Evolutionary conservation across 2,329 filamentous ascomycete genomes (phyloP).

Genomic region (Hypoxylon sp.): DNA sequence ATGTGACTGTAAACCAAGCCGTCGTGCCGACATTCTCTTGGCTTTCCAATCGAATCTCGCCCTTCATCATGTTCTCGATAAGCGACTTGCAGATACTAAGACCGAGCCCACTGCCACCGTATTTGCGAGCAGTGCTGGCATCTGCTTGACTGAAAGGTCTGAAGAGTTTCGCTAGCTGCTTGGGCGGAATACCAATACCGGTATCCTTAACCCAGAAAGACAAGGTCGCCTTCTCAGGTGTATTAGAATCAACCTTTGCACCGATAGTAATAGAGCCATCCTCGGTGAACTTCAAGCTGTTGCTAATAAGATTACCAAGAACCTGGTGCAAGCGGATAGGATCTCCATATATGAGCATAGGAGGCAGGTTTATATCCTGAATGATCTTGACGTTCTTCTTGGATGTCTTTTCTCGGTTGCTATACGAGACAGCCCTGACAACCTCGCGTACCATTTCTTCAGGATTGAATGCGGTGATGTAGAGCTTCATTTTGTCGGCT

Average conservation of each 20-base stretch:
- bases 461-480: conserved; percentile 76
- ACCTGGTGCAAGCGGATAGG: conserved; percentile 76
- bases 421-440: conserved; percentile 74
- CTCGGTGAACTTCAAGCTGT: conserved; percentile 94
- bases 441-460: conserved; percentile 76
- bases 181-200: conserved; percentile 88
- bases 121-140: conserved; percentile 88
- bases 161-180: conserved; percentile 88
- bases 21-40: conserved; percentile 77
- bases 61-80: conserved; percentile 91
- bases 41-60: conserved; percentile 85
- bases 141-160: conserved; percentile 94
- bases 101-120: conserved; percentile 90
- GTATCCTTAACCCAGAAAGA: conserved; percentile 91
- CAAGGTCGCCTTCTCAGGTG: conserved; percentile 76
- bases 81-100: conserved; percentile 95
- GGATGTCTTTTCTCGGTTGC: conserved; percentile 72
- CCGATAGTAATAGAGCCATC: conserved; percentile 87
- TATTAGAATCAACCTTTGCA: conserved; percentile 78
- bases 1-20: conserved; percentile 84
- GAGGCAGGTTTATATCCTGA: conserved; percentile 78
- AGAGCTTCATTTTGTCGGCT: conserved; percentile 86
- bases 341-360: conserved; percentile 78
- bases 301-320: conserved; percentile 86
- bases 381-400: conserved; percentile 73